These are phyloP conservation scores for Diaporthe citri DNA, from an alignment of 2,329 filamentous ascomycete genomes.

Conservation along the genomic window DNA sequence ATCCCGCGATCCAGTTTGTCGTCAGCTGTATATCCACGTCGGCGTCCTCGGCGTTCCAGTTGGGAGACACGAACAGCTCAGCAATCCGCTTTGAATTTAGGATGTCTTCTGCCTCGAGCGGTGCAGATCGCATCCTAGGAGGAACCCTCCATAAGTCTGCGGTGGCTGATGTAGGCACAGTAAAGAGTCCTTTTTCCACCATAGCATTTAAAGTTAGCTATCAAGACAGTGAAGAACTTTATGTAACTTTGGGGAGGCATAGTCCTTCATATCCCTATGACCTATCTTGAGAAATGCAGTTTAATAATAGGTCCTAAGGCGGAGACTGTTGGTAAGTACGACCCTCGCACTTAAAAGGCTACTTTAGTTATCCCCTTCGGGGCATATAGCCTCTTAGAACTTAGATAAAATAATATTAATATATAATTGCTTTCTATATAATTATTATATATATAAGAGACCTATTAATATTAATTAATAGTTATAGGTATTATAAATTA, in stretches of 20 bases:
- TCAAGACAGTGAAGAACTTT: too few relatives aligned
- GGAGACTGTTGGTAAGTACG: too few relatives aligned
- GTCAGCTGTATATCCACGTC: background rate
- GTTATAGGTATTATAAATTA: too few relatives aligned
- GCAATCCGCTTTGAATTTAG: background rate
- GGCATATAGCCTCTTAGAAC: too few relatives aligned
- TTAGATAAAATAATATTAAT: too few relatives aligned
- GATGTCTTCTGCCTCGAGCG: background rate
- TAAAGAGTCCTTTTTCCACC: slow-evolving; percentile 2
- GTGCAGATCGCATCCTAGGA: background rate
- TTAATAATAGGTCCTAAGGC: background rate
- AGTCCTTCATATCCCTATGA: background rate
- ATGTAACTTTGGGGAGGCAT: background rate
- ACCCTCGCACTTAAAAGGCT: too few relatives aligned
- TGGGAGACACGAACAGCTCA: slow-evolving; percentile 3
- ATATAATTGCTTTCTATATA: too few relatives aligned
- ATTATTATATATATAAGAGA: too few relatives aligned
- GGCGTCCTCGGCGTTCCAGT: background rate
- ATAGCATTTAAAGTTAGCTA: background rate
- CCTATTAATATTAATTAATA: too few relatives aligned
- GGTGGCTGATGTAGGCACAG: background rate
- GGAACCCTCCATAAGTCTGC: background rate
- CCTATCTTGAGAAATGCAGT: background rate
- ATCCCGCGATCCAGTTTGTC: slow-evolving; percentile 1
- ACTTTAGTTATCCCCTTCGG: too few relatives aligned